Conservation (phyloP, 1,139 yeast species). For the Saccharomyces pastorianus region DNA sequence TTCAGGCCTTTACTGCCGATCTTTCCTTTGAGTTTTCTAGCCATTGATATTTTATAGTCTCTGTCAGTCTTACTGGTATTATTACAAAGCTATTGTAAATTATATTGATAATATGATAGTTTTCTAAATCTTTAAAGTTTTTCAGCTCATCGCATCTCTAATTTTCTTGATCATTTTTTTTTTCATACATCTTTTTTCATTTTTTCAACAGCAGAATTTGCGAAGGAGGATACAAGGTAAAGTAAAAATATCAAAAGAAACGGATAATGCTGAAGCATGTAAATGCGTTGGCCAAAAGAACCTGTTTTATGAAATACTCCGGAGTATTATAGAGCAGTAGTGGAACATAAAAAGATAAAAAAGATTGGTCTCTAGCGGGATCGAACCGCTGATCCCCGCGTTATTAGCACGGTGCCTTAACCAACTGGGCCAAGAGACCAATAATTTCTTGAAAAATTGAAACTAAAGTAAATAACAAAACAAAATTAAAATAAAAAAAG, state of each 20-base stretch:
- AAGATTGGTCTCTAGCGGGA: conserved; percentile 31
- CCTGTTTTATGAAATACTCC: no score
- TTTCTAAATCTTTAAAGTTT: background rate
- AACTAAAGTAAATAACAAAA: no score
- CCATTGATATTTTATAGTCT: conserved; percentile 18
- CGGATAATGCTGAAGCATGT: background rate
- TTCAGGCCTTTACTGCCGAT: conserved; percentile 39
- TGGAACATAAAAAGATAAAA: no score
- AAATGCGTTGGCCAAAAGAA: background rate
- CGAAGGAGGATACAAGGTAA: background rate
- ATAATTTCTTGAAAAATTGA: background rate
- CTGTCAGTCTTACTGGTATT: background rate
- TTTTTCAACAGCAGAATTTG: background rate
- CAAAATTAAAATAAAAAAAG: no score
- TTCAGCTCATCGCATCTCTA: background rate
- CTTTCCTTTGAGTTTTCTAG: conserved; percentile 29
- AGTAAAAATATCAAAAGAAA: background rate
- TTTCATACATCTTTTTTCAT: background rate
- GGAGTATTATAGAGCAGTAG: no score
- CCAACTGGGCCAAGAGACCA: conserved; percentile 33
- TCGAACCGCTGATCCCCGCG: conserved; percentile 27
- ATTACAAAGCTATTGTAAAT: background rate
- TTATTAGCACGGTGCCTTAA: conserved; percentile 26
- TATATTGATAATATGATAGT: background rate
- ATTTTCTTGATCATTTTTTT: background rate